phyloP scores from a whole-genome alignment of 805 yeast genomes.

The Candida andamanensis region DNA sequence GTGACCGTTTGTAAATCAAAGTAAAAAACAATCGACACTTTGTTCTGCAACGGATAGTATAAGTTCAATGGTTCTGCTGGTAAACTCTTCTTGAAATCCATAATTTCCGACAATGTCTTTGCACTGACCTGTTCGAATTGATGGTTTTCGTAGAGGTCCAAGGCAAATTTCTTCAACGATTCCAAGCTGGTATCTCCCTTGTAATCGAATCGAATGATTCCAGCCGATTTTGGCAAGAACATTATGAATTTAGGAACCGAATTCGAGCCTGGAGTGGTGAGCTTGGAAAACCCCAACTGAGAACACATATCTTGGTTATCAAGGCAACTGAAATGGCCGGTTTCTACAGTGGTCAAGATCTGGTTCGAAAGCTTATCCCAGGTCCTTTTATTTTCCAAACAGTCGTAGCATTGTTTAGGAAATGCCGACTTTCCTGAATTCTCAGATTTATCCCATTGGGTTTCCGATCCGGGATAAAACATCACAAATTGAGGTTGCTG shows the following conservation, averaged over 20 bases:
- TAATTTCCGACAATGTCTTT: slow-evolving; percentile 24
- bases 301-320: slow-evolving; percentile 47
- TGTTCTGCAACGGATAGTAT: slow-evolving; percentile 35
- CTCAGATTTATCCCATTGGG: slow-evolving; percentile 32
- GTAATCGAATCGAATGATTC: slow-evolving; percentile 47
- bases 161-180: slow-evolving; percentile 39
- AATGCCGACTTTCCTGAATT: slow-evolving; percentile 31
- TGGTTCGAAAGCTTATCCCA: slow-evolving; percentile 59
- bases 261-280: slow-evolving; percentile 15
- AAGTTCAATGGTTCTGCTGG: slow-evolving; percentile 26
- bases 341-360: slow-evolving; percentile 30
- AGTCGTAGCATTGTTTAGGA: slow-evolving; percentile 38
- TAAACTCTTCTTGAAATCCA: slow-evolving; percentile 24
- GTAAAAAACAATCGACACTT: slow-evolving; percentile 49
- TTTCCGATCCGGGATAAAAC: slow-evolving; percentile 57
- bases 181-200: slow-evolving; percentile 28
- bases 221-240: slow-evolving; percentile 47
- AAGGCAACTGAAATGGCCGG: slow-evolving; percentile 60
- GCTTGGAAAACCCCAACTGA: slow-evolving; percentile 40
- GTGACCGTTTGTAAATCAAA: slow-evolving; percentile 47
- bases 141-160: slow-evolving; percentile 43
- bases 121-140: slow-evolving; percentile 30
- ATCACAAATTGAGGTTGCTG: slow-evolving; percentile 52
- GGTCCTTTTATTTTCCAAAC: slow-evolving; percentile 45
- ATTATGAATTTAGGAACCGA: slow-evolving; percentile 40